phyloP scores from a whole-genome alignment of 148 eudicot species.

The Camellia japonica region DNA sequence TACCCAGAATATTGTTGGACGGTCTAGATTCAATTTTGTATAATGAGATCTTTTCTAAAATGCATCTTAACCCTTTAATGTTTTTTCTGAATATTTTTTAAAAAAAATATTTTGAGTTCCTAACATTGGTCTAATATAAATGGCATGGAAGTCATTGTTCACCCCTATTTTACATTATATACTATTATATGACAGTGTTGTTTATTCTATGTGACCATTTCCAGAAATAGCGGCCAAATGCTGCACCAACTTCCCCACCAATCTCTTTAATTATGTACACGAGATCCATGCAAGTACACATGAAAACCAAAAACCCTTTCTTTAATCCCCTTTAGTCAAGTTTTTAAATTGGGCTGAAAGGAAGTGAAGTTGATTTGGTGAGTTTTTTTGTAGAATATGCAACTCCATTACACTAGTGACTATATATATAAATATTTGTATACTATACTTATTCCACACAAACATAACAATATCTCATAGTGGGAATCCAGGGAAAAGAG shows the following conservation, averaged over 20 bases:
- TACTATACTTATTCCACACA: too few species aligned
- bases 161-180: too few species aligned
- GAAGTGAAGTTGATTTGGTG: background rate
- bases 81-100: too few species aligned
- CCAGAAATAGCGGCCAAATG: background rate
- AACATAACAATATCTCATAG: background rate
- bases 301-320: background rate
- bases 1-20: too few species aligned
- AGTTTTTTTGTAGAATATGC: constrained; percentile 1
- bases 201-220: background rate
- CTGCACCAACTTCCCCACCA: background rate
- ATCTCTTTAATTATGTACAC: background rate
- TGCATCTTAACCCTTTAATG: too few species aligned
- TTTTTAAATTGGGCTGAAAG: background rate
- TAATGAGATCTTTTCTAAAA: too few species aligned
- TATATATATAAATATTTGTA: background rate
- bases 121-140: too few species aligned
- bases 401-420: background rate
- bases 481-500: constrained; percentile 27
- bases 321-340: background rate
- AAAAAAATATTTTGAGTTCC: too few species aligned
- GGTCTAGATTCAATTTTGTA: too few species aligned
- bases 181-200: too few species aligned
- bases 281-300: background rate
- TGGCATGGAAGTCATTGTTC: too few species aligned